A percentile compares a stretch with the other conserved stretches of the same genome.
These are phyloP conservation scores for Scenedesmus sp. DNA, from an alignment of 163 green algal species.

Conservation along the genomic window DNA sequence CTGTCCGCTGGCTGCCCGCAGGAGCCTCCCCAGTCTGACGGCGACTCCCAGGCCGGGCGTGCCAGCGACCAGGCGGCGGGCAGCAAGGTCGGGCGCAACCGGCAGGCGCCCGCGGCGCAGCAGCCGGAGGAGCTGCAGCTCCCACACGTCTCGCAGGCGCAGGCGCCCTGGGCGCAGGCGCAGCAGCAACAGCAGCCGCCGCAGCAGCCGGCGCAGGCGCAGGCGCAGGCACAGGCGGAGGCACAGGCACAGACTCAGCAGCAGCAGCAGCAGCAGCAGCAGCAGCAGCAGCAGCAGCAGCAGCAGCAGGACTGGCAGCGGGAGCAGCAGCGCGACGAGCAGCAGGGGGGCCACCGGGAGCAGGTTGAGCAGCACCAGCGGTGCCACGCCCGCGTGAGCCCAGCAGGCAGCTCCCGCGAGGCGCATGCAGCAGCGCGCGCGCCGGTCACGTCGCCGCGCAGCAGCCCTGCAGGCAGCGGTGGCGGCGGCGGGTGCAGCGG, in stretches of 20 bases:
- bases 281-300: background rate
- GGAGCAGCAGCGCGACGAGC: background rate
- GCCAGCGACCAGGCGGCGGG: no score
- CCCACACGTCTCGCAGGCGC: background rate
- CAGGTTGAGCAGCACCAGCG: background rate
- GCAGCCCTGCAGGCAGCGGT: no score
- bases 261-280: constrained; percentile 5
- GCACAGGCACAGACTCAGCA: background rate
- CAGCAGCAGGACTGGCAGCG: background rate
- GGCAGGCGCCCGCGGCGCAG: no score
- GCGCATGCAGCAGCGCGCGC: no score
- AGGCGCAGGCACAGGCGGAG: background rate
- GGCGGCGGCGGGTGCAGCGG: no score
- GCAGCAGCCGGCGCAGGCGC: constrained; percentile 1
- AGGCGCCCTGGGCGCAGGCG: background rate
- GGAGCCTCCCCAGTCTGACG: no score
- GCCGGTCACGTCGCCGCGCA: no score
- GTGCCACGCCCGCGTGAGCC: no score
- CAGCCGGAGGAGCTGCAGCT: background rate
- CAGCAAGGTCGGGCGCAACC: no score
- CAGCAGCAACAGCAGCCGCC: background rate
- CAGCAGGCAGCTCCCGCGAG: no score
- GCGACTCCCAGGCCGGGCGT: no score
- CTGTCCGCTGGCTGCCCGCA: no score
- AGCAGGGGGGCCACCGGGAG: background rate